Evolutionary conservation across 2,329 filamentous ascomycete genomes (phyloP), one percentile per base, ranked within the genome.

Genomic region (Clarireedia homoeocarpa): DNA sequence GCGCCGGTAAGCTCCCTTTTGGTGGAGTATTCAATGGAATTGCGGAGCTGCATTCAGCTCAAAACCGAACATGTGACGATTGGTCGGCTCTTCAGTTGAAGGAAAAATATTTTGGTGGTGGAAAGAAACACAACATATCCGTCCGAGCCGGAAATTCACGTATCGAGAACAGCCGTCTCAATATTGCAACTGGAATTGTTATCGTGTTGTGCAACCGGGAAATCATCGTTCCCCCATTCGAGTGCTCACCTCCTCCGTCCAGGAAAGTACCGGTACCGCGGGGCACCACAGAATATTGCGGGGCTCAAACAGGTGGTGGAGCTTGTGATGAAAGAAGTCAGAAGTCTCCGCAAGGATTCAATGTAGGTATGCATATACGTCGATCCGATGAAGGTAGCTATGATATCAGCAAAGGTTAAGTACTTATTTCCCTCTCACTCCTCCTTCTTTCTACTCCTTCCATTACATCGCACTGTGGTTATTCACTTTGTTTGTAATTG

Each of bases 151-250:
- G 30, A 14, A 34, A 34, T 34, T 34, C 12, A 34, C 30, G 30
- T 12, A 34, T 34, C 30, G 30, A 34, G 30, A 34, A 34, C 10
- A 34, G 7, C 30, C 30, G 30, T 12, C 10, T 34, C 9, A 34
- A 34, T 10, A 34, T 34, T 12, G 30, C 9, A 34, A 34, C 14
- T 12, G 30, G 10, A 12, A 34, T 34, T 34, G 30, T 34, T 34
- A 14, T 34, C 27, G 39, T 39, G 20, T 48, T 39, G 26, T 38
- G 15, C 55, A 39, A 56, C 62, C 62, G 62, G 59, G 55, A 62
- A 64, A 60, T 62, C 61, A 53, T 63, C 55, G 55, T 64, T 48
- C 46, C 44, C 14, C 40, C 30, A 20, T 62, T 59, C 55, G 57
- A 55, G 47, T 46, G 23, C 10, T 12, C 17, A 26, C 27, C 24